Evolutionary conservation across 495 filamentous ascomycete species (phyloP).

Genomic region (Sordaria brevicollis): DNA sequence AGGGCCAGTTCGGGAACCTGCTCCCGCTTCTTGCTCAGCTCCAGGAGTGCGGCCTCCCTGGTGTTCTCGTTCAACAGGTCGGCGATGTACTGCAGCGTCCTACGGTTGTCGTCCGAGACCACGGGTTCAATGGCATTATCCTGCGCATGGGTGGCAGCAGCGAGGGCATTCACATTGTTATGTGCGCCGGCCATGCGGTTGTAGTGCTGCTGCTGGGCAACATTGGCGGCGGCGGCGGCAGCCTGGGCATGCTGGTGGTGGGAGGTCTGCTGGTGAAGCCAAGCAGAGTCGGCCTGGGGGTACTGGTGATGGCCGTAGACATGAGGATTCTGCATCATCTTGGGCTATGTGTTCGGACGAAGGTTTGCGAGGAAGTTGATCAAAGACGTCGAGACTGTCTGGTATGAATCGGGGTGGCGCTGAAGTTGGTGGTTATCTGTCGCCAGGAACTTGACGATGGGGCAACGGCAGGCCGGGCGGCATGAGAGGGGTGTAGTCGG

Average conservation of each 20-base stretch:
- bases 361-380: background rate
- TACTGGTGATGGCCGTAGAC: constrained; percentile 63
- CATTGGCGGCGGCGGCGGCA: constrained; percentile 53
- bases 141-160: constrained; percentile 43
- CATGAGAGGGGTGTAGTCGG: constrained; percentile 11
- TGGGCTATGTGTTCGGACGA: constrained; percentile 3
- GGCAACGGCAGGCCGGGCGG: constrained; percentile 13
- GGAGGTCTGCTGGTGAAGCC: constrained; percentile 61
- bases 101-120: constrained; percentile 84
- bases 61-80: constrained; percentile 82
- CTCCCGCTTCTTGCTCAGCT: constrained; percentile 97
- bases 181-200: constrained; percentile 60
- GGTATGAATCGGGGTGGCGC: background rate
- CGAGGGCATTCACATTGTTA: constrained; percentile 37
- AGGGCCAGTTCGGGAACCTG: constrained; percentile 94
- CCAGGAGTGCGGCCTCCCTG: constrained; percentile 82
- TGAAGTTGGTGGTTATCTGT: constrained; percentile 4
- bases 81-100: constrained; percentile 85
- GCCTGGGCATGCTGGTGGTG: constrained; percentile 57
- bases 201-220: constrained; percentile 69
- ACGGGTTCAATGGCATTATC: constrained; percentile 39
- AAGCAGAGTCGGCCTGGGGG: constrained; percentile 62
- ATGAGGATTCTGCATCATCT: constrained; percentile 33
- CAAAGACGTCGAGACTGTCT: background rate
- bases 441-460: constrained; percentile 8